Evolutionary conservation across 108 stramenopile species (phyloP).

Genomic region (Nitzschia putrida): DNA sequence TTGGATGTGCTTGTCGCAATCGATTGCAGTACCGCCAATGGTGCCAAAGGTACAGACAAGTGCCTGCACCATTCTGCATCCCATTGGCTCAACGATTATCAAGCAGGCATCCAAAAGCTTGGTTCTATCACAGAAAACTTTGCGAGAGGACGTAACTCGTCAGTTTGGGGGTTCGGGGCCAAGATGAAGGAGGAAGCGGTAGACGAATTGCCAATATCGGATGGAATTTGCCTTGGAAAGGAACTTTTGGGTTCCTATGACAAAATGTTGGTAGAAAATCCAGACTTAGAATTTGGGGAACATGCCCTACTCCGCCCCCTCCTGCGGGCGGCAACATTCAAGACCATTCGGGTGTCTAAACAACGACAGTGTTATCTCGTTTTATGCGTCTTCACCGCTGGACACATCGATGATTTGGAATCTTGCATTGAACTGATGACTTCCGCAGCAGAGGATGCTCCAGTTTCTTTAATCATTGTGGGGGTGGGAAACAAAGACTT

Average conservation of each 20-base stretch:
- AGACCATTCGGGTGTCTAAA: slow-evolving; percentile 40
- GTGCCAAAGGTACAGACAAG: slow-evolving; percentile 44
- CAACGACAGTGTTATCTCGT: slow-evolving; percentile 51
- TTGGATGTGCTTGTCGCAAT: slow-evolving; percentile 77
- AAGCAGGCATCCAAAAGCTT: slow-evolving; percentile 72
- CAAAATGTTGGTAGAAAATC: slow-evolving; percentile 44
- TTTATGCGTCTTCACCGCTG: slow-evolving; percentile 87
- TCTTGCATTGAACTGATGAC: slow-evolving; percentile 58
- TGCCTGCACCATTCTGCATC: slow-evolving; percentile 53
- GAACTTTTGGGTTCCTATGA: slow-evolving; percentile 73
- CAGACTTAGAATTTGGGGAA: slow-evolving; percentile 61
- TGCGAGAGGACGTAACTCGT: slow-evolving; percentile 59
- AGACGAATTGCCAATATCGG: slow-evolving; percentile 35
- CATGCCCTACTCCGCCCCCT: slow-evolving; percentile 62
- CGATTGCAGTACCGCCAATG: slow-evolving; percentile 72
- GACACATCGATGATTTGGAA: slow-evolving; percentile 74
- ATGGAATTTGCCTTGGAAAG: slow-evolving; percentile 48
- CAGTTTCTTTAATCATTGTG: slow-evolving; percentile 77
- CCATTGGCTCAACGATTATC: slow-evolving; percentile 69
- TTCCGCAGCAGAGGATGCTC: slow-evolving; percentile 58
- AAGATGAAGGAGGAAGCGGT: slow-evolving; percentile 57
- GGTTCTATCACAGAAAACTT: slow-evolving; percentile 69
- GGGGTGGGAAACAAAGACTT: slow-evolving; percentile 82
- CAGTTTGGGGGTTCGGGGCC: slow-evolving; percentile 89
- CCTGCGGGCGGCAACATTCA: slow-evolving; percentile 55